A percentile compares a stretch with the other conserved stretches of the same genome.
These are phyloP conservation scores for Endocarpon pusillum DNA, from an alignment of 495 filamentous ascomycete species.

Conservation along the genomic window DNA sequence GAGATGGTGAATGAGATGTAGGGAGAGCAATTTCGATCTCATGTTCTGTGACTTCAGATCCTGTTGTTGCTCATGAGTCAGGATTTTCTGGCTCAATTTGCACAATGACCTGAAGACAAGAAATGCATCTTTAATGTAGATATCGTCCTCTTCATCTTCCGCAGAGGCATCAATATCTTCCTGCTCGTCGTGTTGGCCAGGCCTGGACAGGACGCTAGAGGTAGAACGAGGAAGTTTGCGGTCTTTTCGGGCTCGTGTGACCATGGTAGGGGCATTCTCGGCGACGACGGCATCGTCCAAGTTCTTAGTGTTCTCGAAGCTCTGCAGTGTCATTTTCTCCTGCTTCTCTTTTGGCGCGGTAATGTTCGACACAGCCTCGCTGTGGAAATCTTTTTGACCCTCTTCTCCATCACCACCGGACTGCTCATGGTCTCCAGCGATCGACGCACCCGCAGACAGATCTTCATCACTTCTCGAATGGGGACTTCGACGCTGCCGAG, in stretches of 20 bases:
- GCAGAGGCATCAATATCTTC: constrained; percentile 35
- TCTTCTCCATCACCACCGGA: constrained; percentile 17
- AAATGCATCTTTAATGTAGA: constrained; percentile 92
- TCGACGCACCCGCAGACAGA: constrained; percentile 16
- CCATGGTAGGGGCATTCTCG: constrained; percentile 82
- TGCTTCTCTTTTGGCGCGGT: constrained; percentile 40
- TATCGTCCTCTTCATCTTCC: constrained; percentile 90
- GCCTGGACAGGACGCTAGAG: constrained; percentile 17
- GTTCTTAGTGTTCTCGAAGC: constrained; percentile 81
- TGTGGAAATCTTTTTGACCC: constrained; percentile 25
- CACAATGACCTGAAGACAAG: constrained; percentile 95
- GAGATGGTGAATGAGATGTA: constrained; percentile 85
- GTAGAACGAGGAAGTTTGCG: constrained; percentile 31
- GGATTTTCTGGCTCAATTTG: constrained; percentile 82
- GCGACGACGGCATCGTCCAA: constrained; percentile 83
- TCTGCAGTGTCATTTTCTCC: constrained; percentile 84
- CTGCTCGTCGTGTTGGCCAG: constrained; percentile 25
- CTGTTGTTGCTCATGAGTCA: constrained; percentile 77
- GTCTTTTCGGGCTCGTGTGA: constrained; percentile 55
- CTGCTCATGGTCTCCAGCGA: constrained; percentile 26
- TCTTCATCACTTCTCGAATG: constrained; percentile 21
- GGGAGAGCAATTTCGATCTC: constrained; percentile 88
- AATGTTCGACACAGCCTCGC: constrained; percentile 33
- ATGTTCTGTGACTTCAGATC: constrained; percentile 88
- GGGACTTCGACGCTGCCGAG: constrained; percentile 26